phyloP scores from a whole-genome alignment of 2,329 filamentous ascomycete genomes.

The Coniella lustricola region DNA sequence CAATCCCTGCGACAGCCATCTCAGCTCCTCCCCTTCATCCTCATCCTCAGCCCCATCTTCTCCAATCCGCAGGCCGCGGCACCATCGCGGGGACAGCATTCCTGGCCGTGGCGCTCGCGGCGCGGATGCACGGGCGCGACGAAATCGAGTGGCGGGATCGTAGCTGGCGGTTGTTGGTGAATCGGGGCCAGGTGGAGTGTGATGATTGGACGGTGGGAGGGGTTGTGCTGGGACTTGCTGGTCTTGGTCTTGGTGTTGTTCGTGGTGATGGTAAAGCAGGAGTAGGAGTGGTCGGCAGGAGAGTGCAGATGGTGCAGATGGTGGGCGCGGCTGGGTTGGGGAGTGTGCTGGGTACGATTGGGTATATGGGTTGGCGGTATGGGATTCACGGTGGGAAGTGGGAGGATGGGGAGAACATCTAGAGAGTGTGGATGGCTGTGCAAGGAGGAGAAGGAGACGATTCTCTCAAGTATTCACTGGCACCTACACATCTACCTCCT shows the following conservation, averaged over 20 bases:
- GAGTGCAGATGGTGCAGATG: background rate
- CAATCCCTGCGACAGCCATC: no score
- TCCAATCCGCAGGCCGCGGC: conserved; percentile 8
- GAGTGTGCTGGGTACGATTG: conserved; percentile 3
- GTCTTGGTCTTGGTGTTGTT: background rate
- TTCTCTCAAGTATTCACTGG: background rate
- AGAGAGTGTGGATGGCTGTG: no score
- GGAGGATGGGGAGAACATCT: background rate
- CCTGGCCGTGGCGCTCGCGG: conserved; percentile 6
- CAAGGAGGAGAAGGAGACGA: background rate
- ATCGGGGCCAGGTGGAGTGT: conserved; percentile 3
- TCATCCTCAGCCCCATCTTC: background rate
- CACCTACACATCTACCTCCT: no score
- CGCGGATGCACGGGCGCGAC: conserved; percentile 12
- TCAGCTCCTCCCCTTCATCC: background rate
- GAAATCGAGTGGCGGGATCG: conserved; percentile 16
- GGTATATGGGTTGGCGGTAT: conserved; percentile 7
- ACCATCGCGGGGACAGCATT: background rate
- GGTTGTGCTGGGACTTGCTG: background rate
- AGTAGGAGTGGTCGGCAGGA: no score
- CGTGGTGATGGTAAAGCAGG: background rate
- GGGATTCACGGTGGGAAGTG: conserved; percentile 2
- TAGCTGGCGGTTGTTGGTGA: conserved; percentile 4
- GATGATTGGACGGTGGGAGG: conserved; percentile 4
- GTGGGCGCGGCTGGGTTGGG: conserved; percentile 1